Base-by-base conservation (phyloP, 2,329 filamentous ascomycete genomes). In the Westerdykella aurantiaca region DNA sequence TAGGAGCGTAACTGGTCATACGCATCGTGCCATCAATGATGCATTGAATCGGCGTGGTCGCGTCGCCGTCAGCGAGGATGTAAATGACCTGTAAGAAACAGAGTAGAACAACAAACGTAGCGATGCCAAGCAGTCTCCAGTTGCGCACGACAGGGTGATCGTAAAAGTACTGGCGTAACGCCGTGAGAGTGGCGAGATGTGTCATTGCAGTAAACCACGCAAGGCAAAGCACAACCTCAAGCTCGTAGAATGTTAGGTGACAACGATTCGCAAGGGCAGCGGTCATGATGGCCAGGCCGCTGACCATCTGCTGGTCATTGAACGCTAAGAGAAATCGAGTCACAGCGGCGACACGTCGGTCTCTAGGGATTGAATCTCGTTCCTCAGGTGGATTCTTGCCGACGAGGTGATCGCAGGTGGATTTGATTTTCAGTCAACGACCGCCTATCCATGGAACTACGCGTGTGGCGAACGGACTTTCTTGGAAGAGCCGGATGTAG, bases 221-320 rank as follows among this genome's bases (percentile, higher is more conserved):
- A 4, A 51, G 34, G n/a, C 17, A 42, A 0, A 22, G 23, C 13
- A 43, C 46, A 12, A 49, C 45, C 6, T 43, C 38, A 21, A 45
- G 34, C 29, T 51, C 42, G 18, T 45, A 43, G 3, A 41, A 13
- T 1, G 46, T 41, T 3, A 47, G 40, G 2, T 17, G 21, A 16
- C 41, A 46, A 3, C 34, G 41, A 43, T 43, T 49, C 10, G 42
- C 37, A 16, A 47, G 39, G 3, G 37, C 42, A 6, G 41, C 49
- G 5, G 44, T 39, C 2, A 49, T 21, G 4, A 51, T 49, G 7
- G 46, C 41, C 13, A 47, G 13, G 9, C 49, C 49, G 16, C 46
- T 51, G 2, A 49, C 31, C 7, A 45, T 41, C n/a, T 47, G 46
- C 13, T 48, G 43, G 11, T 47, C 42, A n/a, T 37, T 41, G 9